These are phyloP conservation scores for Trapa bicornis DNA, from an alignment of 345 rosid genomes.

Conservation along the genomic window DNA sequence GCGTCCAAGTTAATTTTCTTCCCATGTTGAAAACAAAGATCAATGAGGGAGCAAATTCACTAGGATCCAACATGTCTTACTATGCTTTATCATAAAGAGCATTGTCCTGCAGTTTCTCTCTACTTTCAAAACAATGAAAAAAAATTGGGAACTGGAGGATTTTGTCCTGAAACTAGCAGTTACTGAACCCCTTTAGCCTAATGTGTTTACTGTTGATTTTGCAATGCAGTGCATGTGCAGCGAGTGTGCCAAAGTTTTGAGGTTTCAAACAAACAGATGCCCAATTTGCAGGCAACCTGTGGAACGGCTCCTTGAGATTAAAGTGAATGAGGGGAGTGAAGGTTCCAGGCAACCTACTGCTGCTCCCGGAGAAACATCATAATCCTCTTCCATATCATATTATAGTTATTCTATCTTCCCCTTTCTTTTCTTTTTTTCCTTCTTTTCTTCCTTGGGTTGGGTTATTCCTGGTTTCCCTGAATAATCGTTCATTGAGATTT, in stretches of 20 bases:
- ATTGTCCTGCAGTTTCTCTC: background rate
- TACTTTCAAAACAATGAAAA: background rate
- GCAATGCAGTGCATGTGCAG: slow-evolving; percentile 45
- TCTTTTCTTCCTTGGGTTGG: background rate
- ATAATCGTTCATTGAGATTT: background rate
- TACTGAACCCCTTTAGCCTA: background rate
- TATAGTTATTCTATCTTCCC: background rate
- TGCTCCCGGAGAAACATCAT: background rate
- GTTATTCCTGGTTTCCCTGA: background rate
- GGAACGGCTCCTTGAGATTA: slow-evolving; percentile 38
- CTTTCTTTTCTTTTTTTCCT: background rate
- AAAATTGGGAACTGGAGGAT: background rate
- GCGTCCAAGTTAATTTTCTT: too few species aligned
- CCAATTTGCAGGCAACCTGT: slow-evolving; percentile 48
- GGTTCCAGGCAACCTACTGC: slow-evolving; percentile 9
- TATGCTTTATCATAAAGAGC: too few species aligned
- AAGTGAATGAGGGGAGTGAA: slow-evolving; percentile 27
- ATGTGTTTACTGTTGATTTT: background rate
- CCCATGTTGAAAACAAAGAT: too few species aligned
- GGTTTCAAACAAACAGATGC: slow-evolving; percentile 33
- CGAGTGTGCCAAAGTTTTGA: slow-evolving; percentile 38
- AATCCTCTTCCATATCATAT: background rate
- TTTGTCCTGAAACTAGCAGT: too few species aligned
- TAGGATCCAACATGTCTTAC: too few species aligned
- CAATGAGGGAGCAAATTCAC: too few species aligned